Conservation (phyloP, 371 early-diverging fungal genomes). For the Mucor sp. region DNA sequence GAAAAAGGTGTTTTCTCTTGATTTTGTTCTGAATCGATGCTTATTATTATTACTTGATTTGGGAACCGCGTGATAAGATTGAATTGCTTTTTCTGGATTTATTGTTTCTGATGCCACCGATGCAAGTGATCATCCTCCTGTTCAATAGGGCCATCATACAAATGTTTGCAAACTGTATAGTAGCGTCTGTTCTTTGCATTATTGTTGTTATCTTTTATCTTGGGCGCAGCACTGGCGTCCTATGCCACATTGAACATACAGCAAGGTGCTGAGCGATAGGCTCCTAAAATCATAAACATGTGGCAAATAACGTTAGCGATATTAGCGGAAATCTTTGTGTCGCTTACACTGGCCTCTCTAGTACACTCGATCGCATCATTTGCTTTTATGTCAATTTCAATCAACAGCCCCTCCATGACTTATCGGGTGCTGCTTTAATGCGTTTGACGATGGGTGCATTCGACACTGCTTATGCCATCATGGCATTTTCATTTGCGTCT, state of each 20-base stretch:
- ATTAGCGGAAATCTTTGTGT: conserved; percentile 13
- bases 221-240: neutral
- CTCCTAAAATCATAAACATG: conserved; percentile 14
- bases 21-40: no score
- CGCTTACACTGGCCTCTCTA: conserved; percentile 12
- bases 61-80: no score
- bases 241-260: neutral
- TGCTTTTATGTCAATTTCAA: conserved; percentile 18
- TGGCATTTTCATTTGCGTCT: conserved; percentile 23
- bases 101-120: no score
- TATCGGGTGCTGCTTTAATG: conserved; percentile 10
- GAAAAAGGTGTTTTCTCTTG: no score
- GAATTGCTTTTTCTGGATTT: no score
- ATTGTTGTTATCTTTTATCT: neutral
- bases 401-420: conserved; percentile 17
- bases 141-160: no score
- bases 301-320: conserved; percentile 23
- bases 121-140: no score
- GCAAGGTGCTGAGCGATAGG: conserved; percentile 9
- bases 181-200: no score
- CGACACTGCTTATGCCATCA: conserved; percentile 17
- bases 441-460: conserved; percentile 16
- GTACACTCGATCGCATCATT: conserved; percentile 10
- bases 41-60: no score
- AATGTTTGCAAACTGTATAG: no score